These are phyloP conservation scores for Omphalotus guepiniiformis DNA, from an alignment of 768 basidiomycete species.

Conservation along the genomic window DNA sequence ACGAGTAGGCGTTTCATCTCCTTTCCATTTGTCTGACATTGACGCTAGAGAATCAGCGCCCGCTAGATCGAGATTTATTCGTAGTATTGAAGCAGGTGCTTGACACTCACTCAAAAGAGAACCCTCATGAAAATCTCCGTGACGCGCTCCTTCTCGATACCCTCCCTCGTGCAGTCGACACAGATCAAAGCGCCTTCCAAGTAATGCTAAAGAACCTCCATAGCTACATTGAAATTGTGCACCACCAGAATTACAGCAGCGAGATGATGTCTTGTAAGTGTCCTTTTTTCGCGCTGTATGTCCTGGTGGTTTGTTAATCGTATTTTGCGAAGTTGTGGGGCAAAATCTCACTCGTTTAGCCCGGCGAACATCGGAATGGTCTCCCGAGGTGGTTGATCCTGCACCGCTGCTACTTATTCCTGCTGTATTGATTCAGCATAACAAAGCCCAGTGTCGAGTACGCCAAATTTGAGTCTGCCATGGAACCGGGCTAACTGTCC, in stretches of 20 bases:
- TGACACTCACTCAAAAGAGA: constrained; percentile 30
- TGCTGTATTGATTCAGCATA: constrained; percentile 51
- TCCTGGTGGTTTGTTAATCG: constrained; percentile 4
- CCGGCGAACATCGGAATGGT: constrained; percentile 55
- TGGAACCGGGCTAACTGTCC: constrained; percentile 2
- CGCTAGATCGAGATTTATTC: constrained; percentile 45
- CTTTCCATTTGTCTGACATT: not conserved
- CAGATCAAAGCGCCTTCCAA: constrained; percentile 47
- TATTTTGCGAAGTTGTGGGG: constrained; percentile 43
- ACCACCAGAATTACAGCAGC: constrained; percentile 46
- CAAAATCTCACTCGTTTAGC: constrained; percentile 48
- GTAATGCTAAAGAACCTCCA: constrained; percentile 53
- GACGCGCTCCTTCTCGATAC: constrained; percentile 57
- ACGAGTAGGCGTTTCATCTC: constrained; percentile 33
- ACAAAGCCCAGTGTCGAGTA: constrained; percentile 56
- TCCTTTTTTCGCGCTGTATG: not conserved
- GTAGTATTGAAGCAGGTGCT: constrained; percentile 45
- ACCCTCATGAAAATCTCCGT: constrained; percentile 30
- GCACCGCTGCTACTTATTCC: constrained; percentile 52
- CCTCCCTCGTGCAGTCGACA: constrained; percentile 42
- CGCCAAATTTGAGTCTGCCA: constrained; percentile 12
- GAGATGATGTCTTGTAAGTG: constrained; percentile 56
- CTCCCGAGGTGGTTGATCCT: constrained; percentile 44
- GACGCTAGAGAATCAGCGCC: constrained; percentile 34
- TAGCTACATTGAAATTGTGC: constrained; percentile 53